Evolutionary conservation across 192 early-diverging fungal genomes (phyloP), one percentile per base, ranked within the genome.

Genomic region (Paraglomus brasilianum): DNA sequence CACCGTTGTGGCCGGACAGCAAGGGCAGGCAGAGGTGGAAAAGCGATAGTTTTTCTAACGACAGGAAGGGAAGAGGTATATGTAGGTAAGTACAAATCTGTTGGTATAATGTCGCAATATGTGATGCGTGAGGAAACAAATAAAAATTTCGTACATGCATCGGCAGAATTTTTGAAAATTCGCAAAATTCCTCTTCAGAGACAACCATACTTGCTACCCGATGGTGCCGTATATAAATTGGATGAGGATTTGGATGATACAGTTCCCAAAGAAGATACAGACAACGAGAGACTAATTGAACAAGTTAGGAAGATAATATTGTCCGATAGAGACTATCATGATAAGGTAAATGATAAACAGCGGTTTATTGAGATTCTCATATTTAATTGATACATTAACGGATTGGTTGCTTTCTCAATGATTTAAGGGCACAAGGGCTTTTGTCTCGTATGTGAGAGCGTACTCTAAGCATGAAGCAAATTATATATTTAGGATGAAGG

Each of bases 1-100:
- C 97, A 99, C 80, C 83, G 97, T 5, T 96, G 94, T 73, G 97
- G 97, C 8, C 87, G 97, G 58, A 95, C 95, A 0, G 97, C 92
- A 10, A 78, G 97, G 24, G 88, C 91, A 19, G 97, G 97, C 2
- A 83, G 90, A 11, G 78, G 83, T 22, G 97, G 97, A 9, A 86
- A 86, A 48, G 95, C 95, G 8, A 82, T 93, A 1, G 89, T 99
- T 17, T 91, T 96, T 50, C 77, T 99, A 45, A 84, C 80, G 14
- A 78, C 77, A 21, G 91, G 89, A n/a, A 78, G 86, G 10, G 97
- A 99, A 72, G 95, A 95, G 59, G 86, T 92, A 1, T 99, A 97
- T 79, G 82, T 96, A 43, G 79, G 80, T 82, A 50, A 41, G 77
- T 48, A 17, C 70, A 58, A 11, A 30, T 30, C 3, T 30, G 30